These are phyloP conservation scores for Cladorrhinum sp. DNA, from an alignment of 2,329 filamentous ascomycete genomes.

Conservation along the genomic window DNA sequence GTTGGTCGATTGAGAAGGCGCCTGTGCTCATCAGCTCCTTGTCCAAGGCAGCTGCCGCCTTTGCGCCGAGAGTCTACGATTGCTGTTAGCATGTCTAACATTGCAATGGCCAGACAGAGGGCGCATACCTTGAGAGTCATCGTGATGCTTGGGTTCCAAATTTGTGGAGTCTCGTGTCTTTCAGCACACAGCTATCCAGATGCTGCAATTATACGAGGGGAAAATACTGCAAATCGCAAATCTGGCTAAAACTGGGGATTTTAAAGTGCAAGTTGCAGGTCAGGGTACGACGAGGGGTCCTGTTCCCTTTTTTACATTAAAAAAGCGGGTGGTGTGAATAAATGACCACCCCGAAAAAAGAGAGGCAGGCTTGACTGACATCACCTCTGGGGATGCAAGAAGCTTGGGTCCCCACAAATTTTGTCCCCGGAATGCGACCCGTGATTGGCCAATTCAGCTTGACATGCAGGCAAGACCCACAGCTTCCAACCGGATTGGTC, in stretches of 20 bases:
- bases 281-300: background rate
- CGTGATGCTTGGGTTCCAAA: background rate
- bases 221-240: background rate
- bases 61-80: constrained; percentile 74
- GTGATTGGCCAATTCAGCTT: background rate
- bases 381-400: background rate
- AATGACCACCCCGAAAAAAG: no score
- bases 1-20: constrained; percentile 89
- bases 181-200: background rate
- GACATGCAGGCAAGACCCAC: background rate
- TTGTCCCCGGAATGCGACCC: background rate
- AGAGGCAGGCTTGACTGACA: background rate
- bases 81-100: background rate
- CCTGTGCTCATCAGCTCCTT: constrained; percentile 87
- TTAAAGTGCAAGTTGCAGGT: no score
- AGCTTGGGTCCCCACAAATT: background rate
- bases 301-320: background rate
- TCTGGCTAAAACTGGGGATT: no score
- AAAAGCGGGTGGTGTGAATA: background rate
- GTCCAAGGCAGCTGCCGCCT: constrained; percentile 84
- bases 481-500: background rate
- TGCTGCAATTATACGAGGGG: background rate
- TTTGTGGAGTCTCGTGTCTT: background rate
- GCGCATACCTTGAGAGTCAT: constrained; percentile 23
- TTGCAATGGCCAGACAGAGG: no score